Evolutionary conservation across 2,329 filamentous ascomycete genomes (phyloP).

Genomic region (Arthroderma sp.): DNA sequence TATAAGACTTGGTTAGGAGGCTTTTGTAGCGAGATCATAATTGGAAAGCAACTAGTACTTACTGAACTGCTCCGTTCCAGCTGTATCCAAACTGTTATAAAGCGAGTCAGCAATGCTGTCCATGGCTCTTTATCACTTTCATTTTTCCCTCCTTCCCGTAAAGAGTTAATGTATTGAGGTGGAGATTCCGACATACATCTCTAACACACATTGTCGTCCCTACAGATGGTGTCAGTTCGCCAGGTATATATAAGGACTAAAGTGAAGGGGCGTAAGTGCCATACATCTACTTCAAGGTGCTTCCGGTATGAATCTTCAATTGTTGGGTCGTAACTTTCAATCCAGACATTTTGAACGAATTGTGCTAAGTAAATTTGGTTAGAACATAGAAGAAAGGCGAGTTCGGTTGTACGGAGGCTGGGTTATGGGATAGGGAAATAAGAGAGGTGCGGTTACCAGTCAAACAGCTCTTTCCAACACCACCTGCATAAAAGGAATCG

Average conservation of each 20-base stretch:
- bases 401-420: neutral
- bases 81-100: slow-evolving; percentile 59
- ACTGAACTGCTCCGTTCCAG: slow-evolving; percentile 89
- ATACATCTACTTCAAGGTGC: slow-evolving; percentile 78
- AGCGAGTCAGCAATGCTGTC: slow-evolving; percentile 5
- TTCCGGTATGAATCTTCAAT: slow-evolving; percentile 83
- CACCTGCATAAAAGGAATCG: slow-evolving; percentile 42
- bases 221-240: slow-evolving; percentile 30
- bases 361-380: slow-evolving; percentile 46
- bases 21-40: neutral
- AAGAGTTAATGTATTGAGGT: neutral
- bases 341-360: slow-evolving; percentile 90
- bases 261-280: slow-evolving; percentile 24
- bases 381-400: neutral
- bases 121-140: neutral
- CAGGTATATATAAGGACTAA: neutral
- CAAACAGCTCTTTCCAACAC: slow-evolving; percentile 83
- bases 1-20: slow-evolving; percentile 15
- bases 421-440: neutral
- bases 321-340: slow-evolving; percentile 79
- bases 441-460: slow-evolving; percentile 48
- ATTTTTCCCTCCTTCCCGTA: no score
- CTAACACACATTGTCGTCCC: slow-evolving; percentile 77
- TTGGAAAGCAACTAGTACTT: slow-evolving; percentile 27
- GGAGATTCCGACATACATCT: slow-evolving; percentile 55